Conservation (phyloP, 306 rosid genomes). For the Luffa aegyptiaca region DNA sequence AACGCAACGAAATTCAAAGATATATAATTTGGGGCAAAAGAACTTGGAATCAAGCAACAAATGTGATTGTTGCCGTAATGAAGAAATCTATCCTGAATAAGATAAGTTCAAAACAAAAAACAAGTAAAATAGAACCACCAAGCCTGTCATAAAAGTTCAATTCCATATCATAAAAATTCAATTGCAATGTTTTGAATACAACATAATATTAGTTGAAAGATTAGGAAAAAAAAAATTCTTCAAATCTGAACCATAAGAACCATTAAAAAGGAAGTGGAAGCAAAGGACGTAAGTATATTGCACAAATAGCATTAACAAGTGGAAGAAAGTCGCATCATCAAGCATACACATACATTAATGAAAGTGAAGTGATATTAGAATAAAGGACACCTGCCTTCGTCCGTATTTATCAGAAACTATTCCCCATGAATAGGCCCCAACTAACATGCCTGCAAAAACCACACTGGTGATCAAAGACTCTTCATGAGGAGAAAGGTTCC, state of each 20-base stretch:
- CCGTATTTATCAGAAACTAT: constrained; percentile 81
- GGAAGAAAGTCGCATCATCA: background rate
- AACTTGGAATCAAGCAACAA: constrained; percentile 60
- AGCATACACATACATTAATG: background rate
- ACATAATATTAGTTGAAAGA: background rate
- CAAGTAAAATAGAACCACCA: background rate
- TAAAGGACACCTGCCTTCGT: constrained; percentile 38
- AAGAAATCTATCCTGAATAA: constrained; percentile 67
- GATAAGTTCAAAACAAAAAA: constrained; percentile 8
- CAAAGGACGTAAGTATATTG: background rate
- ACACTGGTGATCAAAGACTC: constrained; percentile 67
- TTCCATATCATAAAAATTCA: background rate
- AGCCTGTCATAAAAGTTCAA: background rate
- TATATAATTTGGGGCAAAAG: constrained; percentile 59
- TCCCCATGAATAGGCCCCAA: constrained; percentile 92
- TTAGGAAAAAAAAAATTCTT: background rate
- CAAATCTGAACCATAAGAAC: background rate
- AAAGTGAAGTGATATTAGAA: background rate
- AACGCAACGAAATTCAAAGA: constrained; percentile 10
- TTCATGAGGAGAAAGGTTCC: constrained; percentile 70
- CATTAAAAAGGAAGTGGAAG: background rate
- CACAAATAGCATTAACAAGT: background rate
- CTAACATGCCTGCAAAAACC: constrained; percentile 82
- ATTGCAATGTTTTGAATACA: constrained; percentile 7
- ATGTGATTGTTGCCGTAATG: constrained; percentile 53